Evolutionary conservation across 2,329 filamentous ascomycete genomes (phyloP), one percentile per base, ranked within the genome.

Genomic region (Xylariaceae sp.): DNA sequence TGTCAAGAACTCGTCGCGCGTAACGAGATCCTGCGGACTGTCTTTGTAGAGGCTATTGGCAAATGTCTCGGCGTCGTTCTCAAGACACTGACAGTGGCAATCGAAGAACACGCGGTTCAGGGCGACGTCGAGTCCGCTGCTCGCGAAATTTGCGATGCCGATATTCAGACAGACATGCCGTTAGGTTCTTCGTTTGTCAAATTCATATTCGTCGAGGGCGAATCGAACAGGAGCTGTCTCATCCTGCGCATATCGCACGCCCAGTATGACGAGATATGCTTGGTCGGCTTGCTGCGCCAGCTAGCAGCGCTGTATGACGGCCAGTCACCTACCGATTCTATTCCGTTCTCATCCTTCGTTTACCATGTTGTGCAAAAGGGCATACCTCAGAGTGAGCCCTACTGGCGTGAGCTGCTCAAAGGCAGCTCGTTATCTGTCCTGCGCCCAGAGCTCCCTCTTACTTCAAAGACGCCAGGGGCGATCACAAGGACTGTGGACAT

Each of bases 191-290:
- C 76, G 13, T 83, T 83, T 45, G 70, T 78, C 42, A 78, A 79
- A 47, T 81, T 78, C 66, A 72, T 78, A 50, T 69, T 76, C 34
- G 64, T 79, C 33, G 65, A 67, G 42, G 65, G 65, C 3, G 6
- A n/a, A 17, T 8, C 7, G 33, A 9, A 19, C 7, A 11, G 15
- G 22, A 67, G 63, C 26, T 69, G 64, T 36, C 73, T 85, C 12
- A 64, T 76, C 44, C 72, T 83, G 56, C 75, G 81, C 42, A 73
- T 86, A 41, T 85, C 81, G 0, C 82, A 86, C 57, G 78, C 81
- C 1, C 81, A 85, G 50, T 85, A 85, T 54, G 82, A 86, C 49
- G 82, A 82, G 48, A 79, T 85, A 17, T 85, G 77, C 49, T 69
- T 85, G 8, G 76, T 79, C 0, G 64, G 72, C n/a, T 71, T 85